Conservation (phyloP, 495 filamentous ascomycete genomes). For the Penicillium turbatum region DNA sequence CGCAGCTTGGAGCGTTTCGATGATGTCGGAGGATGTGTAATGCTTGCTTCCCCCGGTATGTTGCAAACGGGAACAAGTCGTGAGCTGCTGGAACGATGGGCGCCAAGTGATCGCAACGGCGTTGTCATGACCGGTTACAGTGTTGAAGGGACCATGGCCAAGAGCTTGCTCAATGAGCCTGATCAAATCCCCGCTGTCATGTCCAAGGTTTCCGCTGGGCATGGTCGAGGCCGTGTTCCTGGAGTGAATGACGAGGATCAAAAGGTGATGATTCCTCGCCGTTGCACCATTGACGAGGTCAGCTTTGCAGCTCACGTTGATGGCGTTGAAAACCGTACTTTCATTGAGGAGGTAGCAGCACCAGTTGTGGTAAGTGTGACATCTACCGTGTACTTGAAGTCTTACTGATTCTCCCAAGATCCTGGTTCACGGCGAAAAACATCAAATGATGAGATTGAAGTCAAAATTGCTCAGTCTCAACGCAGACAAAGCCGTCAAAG, state of each 20-base stretch:
- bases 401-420: constrained; percentile 51
- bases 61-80: constrained; percentile 90
- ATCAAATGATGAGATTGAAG: constrained; percentile 97
- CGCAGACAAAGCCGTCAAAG: constrained; percentile 66
- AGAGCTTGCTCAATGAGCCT: constrained; percentile 86
- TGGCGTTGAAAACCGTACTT: constrained; percentile 89
- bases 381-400: neutral
- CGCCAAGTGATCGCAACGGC: constrained; percentile 89
- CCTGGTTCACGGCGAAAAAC: constrained; percentile 92
- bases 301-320: constrained; percentile 97
- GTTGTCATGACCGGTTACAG: constrained; percentile 97
- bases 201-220: constrained; percentile 58
- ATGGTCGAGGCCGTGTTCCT: constrained; percentile 50
- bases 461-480: constrained; percentile 91
- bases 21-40: constrained; percentile 91
- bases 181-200: constrained; percentile 91
- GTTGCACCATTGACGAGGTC: constrained; percentile 87
- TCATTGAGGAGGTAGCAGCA: constrained; percentile 87
- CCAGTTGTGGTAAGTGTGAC: constrained; percentile 75
- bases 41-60: constrained; percentile 97
- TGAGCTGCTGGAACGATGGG: constrained; percentile 91
- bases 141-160: constrained; percentile 98
- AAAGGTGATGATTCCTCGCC: constrained; percentile 85
- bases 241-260: constrained; percentile 54
- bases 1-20: constrained; percentile 93